Evolutionary conservation across 495 filamentous ascomycete genomes (phyloP).

Genomic region (Penicillium macrosclerotiorum): DNA sequence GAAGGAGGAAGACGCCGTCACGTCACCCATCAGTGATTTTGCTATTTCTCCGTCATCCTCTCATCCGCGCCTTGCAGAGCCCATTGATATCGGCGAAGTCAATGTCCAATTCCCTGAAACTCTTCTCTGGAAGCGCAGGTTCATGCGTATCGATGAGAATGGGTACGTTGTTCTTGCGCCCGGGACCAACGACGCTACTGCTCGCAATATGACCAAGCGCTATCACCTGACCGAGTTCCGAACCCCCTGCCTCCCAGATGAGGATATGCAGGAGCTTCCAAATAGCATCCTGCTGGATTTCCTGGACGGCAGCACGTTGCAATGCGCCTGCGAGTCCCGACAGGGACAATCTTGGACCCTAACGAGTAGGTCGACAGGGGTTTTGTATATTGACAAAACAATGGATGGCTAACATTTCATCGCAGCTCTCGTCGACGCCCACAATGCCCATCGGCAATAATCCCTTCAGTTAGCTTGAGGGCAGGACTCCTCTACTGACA

Average conservation of each 20-base stretch:
- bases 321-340: slow-evolving; percentile 80
- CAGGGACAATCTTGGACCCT: slow-evolving; percentile 67
- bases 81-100: slow-evolving; percentile 76
- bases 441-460: slow-evolving; percentile 25
- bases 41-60: slow-evolving; percentile 29
- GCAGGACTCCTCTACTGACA: slow-evolving; percentile 10
- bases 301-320: slow-evolving; percentile 75
- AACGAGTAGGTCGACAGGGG: slow-evolving; percentile 50
- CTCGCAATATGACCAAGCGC: slow-evolving; percentile 60
- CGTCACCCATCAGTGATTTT: slow-evolving; percentile 36
- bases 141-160: slow-evolving; percentile 71
- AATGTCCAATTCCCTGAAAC: slow-evolving; percentile 94
- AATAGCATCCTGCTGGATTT: slow-evolving; percentile 86
- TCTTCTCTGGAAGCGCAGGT: slow-evolving; percentile 86
- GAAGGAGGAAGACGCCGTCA: slow-evolving; percentile 56
- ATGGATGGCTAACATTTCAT: slow-evolving; percentile 1
- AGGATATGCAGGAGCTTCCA: slow-evolving; percentile 84
- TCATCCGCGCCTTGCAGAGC: slow-evolving; percentile 21
- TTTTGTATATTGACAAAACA: not conserved
- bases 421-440: slow-evolving; percentile 29
- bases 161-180: slow-evolving; percentile 74
- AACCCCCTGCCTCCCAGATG: slow-evolving; percentile 74
- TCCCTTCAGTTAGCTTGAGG: not conserved
- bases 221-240: slow-evolving; percentile 82
- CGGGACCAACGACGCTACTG: slow-evolving; percentile 42